Evolutionary conservation across 2,329 filamentous ascomycete species (phyloP), one percentile per base, ranked within the genome.

Genomic region (Fusarium torreyae): DNA sequence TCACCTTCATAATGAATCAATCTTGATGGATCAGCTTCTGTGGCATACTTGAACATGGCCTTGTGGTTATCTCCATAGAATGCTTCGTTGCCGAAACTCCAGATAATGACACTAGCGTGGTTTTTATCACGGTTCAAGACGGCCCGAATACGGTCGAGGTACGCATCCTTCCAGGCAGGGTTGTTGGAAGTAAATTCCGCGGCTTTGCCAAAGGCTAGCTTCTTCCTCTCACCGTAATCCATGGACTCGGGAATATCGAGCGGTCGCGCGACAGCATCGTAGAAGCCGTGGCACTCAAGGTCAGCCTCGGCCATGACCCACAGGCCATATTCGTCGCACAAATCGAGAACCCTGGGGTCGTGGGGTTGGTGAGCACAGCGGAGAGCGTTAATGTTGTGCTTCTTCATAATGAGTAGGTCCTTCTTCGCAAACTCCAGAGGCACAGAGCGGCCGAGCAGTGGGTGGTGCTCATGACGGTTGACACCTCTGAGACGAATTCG

Each of bases 81-180:
- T 0, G 90, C 87, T 74, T 93, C 91, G 71, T 93, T 93, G 0
- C 91, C 91, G 0, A 93, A 81, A 46, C 88, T 91, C 91, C 91
- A 93, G 42, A 92, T 86, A 49, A 93, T 88, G 50, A 93, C 83
- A n/a, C 85, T 89, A 1, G 91, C 77, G 68, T 92, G 89, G 60
- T 93, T 90, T 78, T 92, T 92, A 76, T 93, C 90, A 17, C 91
- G 84, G 71, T 89, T 84, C 0, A 93, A 83, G 57, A 93, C 78
- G 56, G 91, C 88, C 33, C 82, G 78, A 58, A 89, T 88, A 5
- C 91, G 87, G 75, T 93, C 91, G 2, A 93, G 74, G 66, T 93
- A 93, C 0, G 90, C 88, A 2, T 83, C 83, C 56, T 81, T 83
- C 89, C 89, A 92, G 0, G 81, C 80, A 3, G 85, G 83, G 61